Conservation (phyloP, 2,329 filamentous ascomycete genomes). For the Daldinia sp. region DNA sequence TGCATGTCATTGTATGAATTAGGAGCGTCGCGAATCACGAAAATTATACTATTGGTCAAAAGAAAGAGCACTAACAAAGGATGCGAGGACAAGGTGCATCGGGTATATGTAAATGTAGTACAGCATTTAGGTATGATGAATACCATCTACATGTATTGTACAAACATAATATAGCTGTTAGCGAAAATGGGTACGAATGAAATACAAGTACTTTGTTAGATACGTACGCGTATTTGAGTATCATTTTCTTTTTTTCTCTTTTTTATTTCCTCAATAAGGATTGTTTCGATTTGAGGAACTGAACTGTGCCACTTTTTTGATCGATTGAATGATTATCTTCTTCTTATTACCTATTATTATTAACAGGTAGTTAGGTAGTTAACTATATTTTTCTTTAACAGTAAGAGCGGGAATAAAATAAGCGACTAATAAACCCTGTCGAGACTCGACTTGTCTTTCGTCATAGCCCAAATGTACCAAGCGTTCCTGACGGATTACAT, state of each 20-base stretch:
- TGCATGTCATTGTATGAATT: conserved; percentile 20
- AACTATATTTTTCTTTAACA: background rate
- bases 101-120: conserved; percentile 11
- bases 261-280: conserved; percentile 1
- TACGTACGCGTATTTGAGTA: background rate
- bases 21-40: conserved; percentile 14
- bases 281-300: background rate
- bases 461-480: conserved; percentile 10
- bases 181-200: background rate
- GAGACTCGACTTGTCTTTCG: background rate
- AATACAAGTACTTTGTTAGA: conserved; percentile 2
- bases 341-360: too few relatives aligned
- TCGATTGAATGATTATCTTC: background rate
- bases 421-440: background rate
- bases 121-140: conserved; percentile 24
- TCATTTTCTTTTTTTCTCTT: background rate
- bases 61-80: conserved; percentile 31
- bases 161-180: conserved; percentile 2
- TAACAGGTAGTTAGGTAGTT: background rate
- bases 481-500: conserved; percentile 23
- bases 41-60: conserved; percentile 27
- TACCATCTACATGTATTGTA: conserved; percentile 7
- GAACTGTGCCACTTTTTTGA: background rate
- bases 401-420: background rate
- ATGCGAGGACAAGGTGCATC: conserved; percentile 17